These are phyloP conservation scores for Solanum sejunctum DNA, from an alignment of 257 asterid genomes.

Conservation along the genomic window DNA sequence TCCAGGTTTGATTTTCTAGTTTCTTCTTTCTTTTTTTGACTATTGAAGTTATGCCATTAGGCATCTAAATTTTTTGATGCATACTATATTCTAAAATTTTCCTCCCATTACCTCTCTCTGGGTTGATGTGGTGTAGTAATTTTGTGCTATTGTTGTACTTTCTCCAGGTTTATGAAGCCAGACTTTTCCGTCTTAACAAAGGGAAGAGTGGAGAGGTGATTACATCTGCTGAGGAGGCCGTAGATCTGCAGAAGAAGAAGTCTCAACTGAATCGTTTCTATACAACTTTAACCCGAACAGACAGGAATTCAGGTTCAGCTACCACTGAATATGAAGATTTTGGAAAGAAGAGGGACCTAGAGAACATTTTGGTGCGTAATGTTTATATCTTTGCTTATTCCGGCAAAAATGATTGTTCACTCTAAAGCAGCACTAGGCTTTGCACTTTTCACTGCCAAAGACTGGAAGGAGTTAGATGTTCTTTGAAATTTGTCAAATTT, in stretches of 20 bases:
- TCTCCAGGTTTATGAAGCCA: slow-evolving; percentile 78
- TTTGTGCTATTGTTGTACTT: background rate
- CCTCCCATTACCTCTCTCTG: background rate
- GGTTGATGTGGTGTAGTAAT: background rate
- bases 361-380: slow-evolving; percentile 66
- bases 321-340: slow-evolving; percentile 30
- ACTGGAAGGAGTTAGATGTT: background rate
- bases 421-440: background rate
- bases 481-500: background rate
- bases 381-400: background rate
- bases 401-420: background rate
- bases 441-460: background rate
- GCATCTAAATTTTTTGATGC: background rate
- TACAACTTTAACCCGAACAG: slow-evolving; percentile 56
- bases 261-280: slow-evolving; percentile 67
- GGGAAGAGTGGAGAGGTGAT: slow-evolving; percentile 56
- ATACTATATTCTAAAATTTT: background rate
- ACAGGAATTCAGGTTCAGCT: slow-evolving; percentile 30
- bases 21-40: background rate
- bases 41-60: background rate
- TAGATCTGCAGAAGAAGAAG: slow-evolving; percentile 65
- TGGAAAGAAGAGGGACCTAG: slow-evolving; percentile 72
- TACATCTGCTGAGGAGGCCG: slow-evolving; percentile 82
- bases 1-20: slow-evolving; percentile 55
- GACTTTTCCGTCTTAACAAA: slow-evolving; percentile 78